Evolutionary conservation across 176 grass and related monocot species (phyloP), one percentile per base, ranked within the genome.

Genomic region (Zoysia japonica): DNA sequence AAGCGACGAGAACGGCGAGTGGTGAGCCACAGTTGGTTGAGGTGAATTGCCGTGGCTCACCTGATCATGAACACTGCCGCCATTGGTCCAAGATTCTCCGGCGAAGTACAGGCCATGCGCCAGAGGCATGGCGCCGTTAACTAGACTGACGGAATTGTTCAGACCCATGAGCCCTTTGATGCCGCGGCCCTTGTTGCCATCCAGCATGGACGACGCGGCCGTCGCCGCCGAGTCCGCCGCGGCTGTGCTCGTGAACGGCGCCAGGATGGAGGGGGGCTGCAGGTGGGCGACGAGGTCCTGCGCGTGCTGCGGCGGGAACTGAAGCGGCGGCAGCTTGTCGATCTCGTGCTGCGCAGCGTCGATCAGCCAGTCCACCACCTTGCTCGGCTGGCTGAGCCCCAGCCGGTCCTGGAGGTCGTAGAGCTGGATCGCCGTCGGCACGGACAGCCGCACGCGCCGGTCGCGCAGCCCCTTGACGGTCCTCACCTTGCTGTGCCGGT

Each of bases 331-430:
- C 2, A 98, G 93, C 79, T 95, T 98, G 86, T 98, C 90, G 84
- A 98, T 95, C 90, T 98, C 96, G 45, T 86, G 84, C 87, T 91
- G 92, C 28, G 96, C 92, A 9, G 88, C 90, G 72, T 89, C 87
- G 16, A 98, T 50, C 8, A 98, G 88, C 95, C 95, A 98, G 83
- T 98, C 95, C 28, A 98, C 95, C n/a, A 87, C 95, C 65, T 98
- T 98, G 88, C 95, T 98, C 7, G 95, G 95, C 85, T 98, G 95
- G 87, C 84, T 94, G 4, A 98, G 82, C 10, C 95, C 92, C 40
- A 98, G 87, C 77, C 85, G 85, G 20, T 98, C 96, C 85, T 98
- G 96, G 19, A 98, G 96, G 85, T 98, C 96, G 78, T 98, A 98
- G 70, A 98, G 85, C 83, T 98, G 96, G 76, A 98, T 95, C 13